These are phyloP conservation scores for Zasmidium citrigriseum DNA, from an alignment of 2,329 filamentous ascomycete species.

Conservation along the genomic window DNA sequence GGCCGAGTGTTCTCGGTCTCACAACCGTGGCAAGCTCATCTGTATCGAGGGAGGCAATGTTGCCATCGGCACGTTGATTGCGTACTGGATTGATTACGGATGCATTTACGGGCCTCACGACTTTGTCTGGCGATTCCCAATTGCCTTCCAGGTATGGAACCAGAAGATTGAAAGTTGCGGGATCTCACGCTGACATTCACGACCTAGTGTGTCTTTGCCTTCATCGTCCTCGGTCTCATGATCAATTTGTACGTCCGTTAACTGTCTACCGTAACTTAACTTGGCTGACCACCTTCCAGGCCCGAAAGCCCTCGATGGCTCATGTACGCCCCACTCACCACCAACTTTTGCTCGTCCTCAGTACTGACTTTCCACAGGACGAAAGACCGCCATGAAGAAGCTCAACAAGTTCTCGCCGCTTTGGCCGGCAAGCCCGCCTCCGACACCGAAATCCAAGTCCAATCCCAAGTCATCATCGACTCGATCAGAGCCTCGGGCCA, in stretches of 20 bases:
- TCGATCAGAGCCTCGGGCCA: slow-evolving; percentile 24
- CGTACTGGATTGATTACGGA: slow-evolving; percentile 55
- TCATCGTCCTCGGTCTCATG: slow-evolving; percentile 48
- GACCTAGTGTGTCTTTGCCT: slow-evolving; percentile 45
- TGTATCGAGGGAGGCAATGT: slow-evolving; percentile 60
- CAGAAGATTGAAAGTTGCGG: too few species aligned
- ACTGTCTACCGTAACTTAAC: background rate
- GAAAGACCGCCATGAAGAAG: slow-evolving; percentile 48
- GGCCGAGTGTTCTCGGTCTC: slow-evolving; percentile 55
- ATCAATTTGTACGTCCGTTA: slow-evolving; percentile 30
- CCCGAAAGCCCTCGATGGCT: slow-evolving; percentile 50
- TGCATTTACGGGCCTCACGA: slow-evolving; percentile 39
- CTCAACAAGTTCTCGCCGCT: slow-evolving; percentile 52
- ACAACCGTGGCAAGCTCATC: slow-evolving; percentile 62
- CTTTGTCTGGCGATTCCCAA: slow-evolving; percentile 54
- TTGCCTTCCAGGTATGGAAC: slow-evolving; percentile 48
- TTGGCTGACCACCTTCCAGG: background rate
- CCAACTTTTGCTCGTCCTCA: too few species aligned
- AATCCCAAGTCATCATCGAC: slow-evolving; percentile 43
- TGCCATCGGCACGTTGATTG: slow-evolving; percentile 54
- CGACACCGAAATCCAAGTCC: slow-evolving; percentile 57
- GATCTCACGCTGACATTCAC: too few species aligned
- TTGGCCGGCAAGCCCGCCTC: slow-evolving; percentile 52
- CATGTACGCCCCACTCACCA: slow-evolving; percentile 32
- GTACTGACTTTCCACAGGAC: slow-evolving; percentile 19